A percentile compares a stretch with the other conserved stretches of the same genome.
Conservation (phyloP, 192 early-diverging fungal genomes). For the Coemansia sp. region DNA sequence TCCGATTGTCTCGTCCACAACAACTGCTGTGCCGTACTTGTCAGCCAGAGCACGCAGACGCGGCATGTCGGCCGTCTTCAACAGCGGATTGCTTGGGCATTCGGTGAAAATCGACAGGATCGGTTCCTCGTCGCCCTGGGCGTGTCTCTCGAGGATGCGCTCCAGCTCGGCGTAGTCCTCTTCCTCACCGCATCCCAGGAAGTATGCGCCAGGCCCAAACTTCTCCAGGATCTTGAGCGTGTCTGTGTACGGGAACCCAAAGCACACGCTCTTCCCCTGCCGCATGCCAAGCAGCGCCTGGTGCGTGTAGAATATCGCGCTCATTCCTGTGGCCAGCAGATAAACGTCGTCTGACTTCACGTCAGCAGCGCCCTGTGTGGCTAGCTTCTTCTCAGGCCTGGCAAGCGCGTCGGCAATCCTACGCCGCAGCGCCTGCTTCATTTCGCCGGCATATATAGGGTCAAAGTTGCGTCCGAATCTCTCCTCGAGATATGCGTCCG, state of each 20-base stretch:
- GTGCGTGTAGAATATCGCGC: conserved; percentile 89
- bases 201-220: conserved; percentile 87
- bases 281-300: conserved; percentile 59
- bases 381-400: conserved; percentile 46
- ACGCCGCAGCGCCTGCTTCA: conserved; percentile 71
- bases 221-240: conserved; percentile 96
- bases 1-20: conserved; percentile 95
- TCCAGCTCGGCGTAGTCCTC: conserved; percentile 75
- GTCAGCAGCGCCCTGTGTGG: conserved; percentile 56
- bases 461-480: conserved; percentile 91
- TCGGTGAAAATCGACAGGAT: conserved; percentile 89
- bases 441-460: conserved; percentile 65
- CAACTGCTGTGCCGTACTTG: conserved; percentile 71
- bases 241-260: conserved; percentile 95
- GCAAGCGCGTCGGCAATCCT: conserved; percentile 81
- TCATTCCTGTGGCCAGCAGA: conserved; percentile 89
- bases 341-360: conserved; percentile 79
- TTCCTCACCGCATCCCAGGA: conserved; percentile 83
- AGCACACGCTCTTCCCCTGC: conserved; percentile 77
- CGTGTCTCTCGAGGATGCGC: conserved; percentile 54
- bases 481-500: conserved; percentile 78
- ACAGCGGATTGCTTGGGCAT: conserved; percentile 92
- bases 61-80: conserved; percentile 77
- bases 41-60: conserved; percentile 76
- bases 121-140: conserved; percentile 45